These are phyloP conservation scores for Suhomyces wounanorum DNA, from an alignment of 1,139 yeast species.

Conservation along the genomic window DNA sequence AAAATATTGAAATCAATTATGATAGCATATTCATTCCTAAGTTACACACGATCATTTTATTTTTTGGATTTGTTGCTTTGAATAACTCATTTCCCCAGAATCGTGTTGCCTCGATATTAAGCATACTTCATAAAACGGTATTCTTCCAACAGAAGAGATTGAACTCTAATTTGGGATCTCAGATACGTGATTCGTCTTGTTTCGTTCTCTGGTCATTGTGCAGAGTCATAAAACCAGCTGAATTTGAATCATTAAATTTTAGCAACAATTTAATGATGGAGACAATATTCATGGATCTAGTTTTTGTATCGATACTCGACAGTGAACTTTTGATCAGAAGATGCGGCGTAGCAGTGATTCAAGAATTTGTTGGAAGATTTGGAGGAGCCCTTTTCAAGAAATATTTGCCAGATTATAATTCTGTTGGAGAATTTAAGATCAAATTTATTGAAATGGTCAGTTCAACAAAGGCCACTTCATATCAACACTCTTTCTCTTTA, in stretches of 20 bases:
- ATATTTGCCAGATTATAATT: conserved; percentile 19
- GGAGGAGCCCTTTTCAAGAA: conserved; percentile 37
- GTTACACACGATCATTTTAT: conserved; percentile 39
- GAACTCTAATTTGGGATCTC: conserved; percentile 58
- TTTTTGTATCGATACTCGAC: conserved; percentile 65
- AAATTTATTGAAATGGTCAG: conserved; percentile 56
- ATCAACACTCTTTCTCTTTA: conserved; percentile 28
- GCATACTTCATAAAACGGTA: conserved; percentile 46
- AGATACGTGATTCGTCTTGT: conserved; percentile 82
- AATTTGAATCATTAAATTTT: conserved; percentile 13
- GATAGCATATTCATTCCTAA: conserved; percentile 30
- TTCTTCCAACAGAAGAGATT: conserved; percentile 55
- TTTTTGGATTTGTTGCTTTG: conserved; percentile 37
- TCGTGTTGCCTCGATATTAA: conserved; percentile 28
- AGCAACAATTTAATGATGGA: conserved; percentile 22
- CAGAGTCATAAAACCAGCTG: conserved; percentile 21
- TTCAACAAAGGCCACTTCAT: conserved; percentile 14
- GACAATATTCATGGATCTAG: conserved; percentile 42
- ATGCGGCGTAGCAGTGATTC: conserved; percentile 85
- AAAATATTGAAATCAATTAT: conserved; percentile 20
- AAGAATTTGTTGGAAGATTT: conserved; percentile 81
- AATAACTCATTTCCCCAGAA: conserved; percentile 30
- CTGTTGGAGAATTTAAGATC: conserved; percentile 43
- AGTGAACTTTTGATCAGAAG: conserved; percentile 71
- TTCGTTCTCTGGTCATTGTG: conserved; percentile 57